A percentile compares a stretch with the other conserved stretches of the same genome.
phyloP scores from a whole-genome alignment of 2,329 filamentous ascomycete species.

The Ceratocystis ficicola region DNA sequence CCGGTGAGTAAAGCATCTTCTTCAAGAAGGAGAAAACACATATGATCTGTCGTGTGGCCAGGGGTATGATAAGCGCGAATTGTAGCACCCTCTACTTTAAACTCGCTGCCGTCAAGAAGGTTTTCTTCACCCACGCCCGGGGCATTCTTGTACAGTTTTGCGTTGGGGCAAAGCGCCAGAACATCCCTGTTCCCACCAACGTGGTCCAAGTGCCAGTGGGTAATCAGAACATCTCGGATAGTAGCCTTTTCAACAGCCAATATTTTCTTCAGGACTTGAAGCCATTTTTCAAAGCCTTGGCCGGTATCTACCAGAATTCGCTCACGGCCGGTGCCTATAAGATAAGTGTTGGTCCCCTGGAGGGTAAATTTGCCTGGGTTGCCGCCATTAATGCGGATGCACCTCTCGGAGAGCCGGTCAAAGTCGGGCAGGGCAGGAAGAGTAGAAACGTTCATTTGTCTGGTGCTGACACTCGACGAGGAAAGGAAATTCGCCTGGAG shows the following conservation, averaged over 20 bases:
- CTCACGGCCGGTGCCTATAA: slow-evolving; percentile 60
- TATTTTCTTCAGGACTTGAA: slow-evolving; percentile 48
- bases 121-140: slow-evolving; percentile 36
- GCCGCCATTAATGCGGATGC: slow-evolving; percentile 74
- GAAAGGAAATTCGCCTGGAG: neutral
- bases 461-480: no score
- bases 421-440: slow-evolving; percentile 58
- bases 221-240: slow-evolving; percentile 61
- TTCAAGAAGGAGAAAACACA: slow-evolving; percentile 64
- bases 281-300: slow-evolving; percentile 67
- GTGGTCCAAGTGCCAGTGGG: slow-evolving; percentile 90
- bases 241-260: slow-evolving; percentile 56
- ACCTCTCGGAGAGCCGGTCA: slow-evolving; percentile 62
- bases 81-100: slow-evolving; percentile 49
- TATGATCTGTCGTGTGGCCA: slow-evolving; percentile 72
- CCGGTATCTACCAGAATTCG: slow-evolving; percentile 85
- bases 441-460: neutral
- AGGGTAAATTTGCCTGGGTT: slow-evolving; percentile 76
- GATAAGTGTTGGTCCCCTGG: slow-evolving; percentile 86
- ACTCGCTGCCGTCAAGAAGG: slow-evolving; percentile 41
- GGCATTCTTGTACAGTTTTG: slow-evolving; percentile 53
- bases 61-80: slow-evolving; percentile 50
- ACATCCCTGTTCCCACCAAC: slow-evolving; percentile 63
- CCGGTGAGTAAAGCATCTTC: slow-evolving; percentile 77
- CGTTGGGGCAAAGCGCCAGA: slow-evolving; percentile 48